Percentiles rank a stretch among this genome's conserved stretches.
phyloP scores from a whole-genome alignment of 1,284 basidiomycete species.

The Austropuccinia psidii region DNA sequence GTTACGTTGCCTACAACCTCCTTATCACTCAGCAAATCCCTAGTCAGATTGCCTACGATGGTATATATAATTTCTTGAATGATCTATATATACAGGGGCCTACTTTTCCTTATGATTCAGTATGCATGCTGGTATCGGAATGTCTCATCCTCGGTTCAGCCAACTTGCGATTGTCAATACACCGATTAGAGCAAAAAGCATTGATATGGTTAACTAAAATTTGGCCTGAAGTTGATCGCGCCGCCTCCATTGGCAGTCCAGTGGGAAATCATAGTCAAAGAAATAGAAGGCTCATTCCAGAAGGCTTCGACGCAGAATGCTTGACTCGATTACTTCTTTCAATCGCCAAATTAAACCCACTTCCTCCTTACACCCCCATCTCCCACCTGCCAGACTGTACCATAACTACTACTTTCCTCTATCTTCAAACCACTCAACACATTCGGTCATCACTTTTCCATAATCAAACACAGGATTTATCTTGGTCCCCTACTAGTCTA shows the following conservation, averaged over 20 bases:
- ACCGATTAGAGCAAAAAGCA: conserved; percentile 73
- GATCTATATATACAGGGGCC: conserved; percentile 83
- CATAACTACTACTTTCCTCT: conserved; percentile 5
- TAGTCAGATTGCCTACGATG: conserved; percentile 56
- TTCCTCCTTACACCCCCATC: neutral
- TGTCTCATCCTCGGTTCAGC: conserved; percentile 60
- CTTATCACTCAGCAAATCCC: conserved; percentile 53
- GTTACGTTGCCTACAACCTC: conserved; percentile 61
- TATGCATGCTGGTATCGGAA: conserved; percentile 65
- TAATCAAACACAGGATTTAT: neutral
- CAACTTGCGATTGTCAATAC: conserved; percentile 68
- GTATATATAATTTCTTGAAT: conserved; percentile 66
- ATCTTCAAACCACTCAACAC: conserved; percentile 11
- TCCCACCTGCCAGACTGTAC: neutral
- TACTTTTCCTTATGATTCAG: conserved; percentile 69
- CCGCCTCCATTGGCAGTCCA: conserved; percentile 27
- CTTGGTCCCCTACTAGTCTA: neutral
- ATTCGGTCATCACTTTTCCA: conserved; percentile 24
- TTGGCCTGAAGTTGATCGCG: conserved; percentile 57
- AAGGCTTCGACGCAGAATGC: conserved; percentile 20
- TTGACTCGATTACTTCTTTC: neutral
- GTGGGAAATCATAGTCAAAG: neutral
- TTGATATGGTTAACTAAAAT: conserved; percentile 69
- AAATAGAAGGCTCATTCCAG: neutral
- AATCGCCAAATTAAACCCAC: neutral